Base-by-base conservation (phyloP, 108 stramenopile genomes). In the Aureococcus anophagefferens region DNA sequence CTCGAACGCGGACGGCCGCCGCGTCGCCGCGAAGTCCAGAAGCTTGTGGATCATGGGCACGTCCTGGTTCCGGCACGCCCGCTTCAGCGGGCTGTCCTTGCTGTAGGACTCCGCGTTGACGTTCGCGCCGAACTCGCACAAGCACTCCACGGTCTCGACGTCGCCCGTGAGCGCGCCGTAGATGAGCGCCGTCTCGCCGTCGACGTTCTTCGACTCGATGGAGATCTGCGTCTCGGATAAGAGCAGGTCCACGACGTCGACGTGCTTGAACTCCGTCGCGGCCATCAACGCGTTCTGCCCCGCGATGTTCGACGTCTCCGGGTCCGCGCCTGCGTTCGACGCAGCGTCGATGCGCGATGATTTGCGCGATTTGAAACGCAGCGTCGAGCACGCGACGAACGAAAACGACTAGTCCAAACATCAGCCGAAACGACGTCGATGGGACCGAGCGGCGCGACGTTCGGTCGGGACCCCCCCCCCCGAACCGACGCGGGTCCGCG, bases 131-230 rank as follows among this genome's bases (percentile, higher is more conserved):
- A 68, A 64, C 69, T 76, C 66, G 0, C 36, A 34, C 0, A 82
- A 79, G 21, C 72, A 67, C 30, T 77, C 68, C 33, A 74, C 67
- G 29, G 77, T 69, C 73, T 82, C 77, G 1, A 65, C 31, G 40
- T 68, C 64, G 11, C 62, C 64, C 67, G 68, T 46, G 25, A 59
- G 71, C 0, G 73, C 67, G 44, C 78, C 79, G 33, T 79, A 73
- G 63, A 69, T 76, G 21, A 81, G 33, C 30, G 81, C 78, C 35
- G 79, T 81, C 59, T 81, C 73, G n/a, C 81, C 81, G n/a, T 78
- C 79, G 33, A 77, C 35, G 66, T 73, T 68, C 28, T 46, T 35
- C 32, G 66, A 5, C 62, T 73, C 63, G 5, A 73, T 16, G 33
- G 25, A 28, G 25, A 67, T 45, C 9, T 62, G 25, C 5, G 73